These are phyloP conservation scores for Elsinoe fawcettii DNA, from an alignment of 2,329 filamentous ascomycete species.

Conservation along the genomic window DNA sequence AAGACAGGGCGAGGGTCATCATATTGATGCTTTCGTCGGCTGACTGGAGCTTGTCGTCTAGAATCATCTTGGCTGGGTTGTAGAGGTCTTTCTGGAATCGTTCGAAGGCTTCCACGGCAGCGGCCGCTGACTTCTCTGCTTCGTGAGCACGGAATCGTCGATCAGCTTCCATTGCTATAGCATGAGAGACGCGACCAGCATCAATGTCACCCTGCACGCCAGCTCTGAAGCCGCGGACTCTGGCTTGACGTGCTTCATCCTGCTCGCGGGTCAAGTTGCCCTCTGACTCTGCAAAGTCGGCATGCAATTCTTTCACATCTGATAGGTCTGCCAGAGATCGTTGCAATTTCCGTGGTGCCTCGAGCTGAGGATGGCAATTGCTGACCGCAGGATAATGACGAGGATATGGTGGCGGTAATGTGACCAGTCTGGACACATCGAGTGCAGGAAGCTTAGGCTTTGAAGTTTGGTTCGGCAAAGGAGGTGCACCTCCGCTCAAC, in stretches of 20 bases:
- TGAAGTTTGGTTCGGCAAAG: neutral
- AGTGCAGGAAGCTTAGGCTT: constrained; percentile 33
- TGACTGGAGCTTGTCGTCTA: constrained; percentile 65
- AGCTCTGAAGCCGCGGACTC: constrained; percentile 58
- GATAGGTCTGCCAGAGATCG: constrained; percentile 60
- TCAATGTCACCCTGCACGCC: constrained; percentile 74
- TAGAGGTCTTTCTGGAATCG: constrained; percentile 71
- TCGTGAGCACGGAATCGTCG: constrained; percentile 38
- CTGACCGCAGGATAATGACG: constrained; percentile 92
- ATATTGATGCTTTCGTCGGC: constrained; percentile 72
- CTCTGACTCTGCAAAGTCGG: constrained; percentile 1
- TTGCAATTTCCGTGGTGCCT: constrained; percentile 65
- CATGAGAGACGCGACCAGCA: constrained; percentile 70
- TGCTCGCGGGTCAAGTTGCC: constrained; percentile 32
- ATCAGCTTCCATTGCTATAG: constrained; percentile 63
- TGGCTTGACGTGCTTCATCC: constrained; percentile 22
- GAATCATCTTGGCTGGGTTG: constrained; percentile 71
- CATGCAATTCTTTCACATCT: constrained; percentile 47
- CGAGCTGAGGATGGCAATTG: constrained; percentile 88
- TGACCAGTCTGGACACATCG: constrained; percentile 86
- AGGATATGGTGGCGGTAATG: constrained; percentile 86
- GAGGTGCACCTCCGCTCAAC: constrained; percentile 1
- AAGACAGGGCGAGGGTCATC: constrained; percentile 48
- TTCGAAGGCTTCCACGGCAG: constrained; percentile 55
- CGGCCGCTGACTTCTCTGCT: constrained; percentile 12